Evolutionary conservation across 2,329 filamentous ascomycete genomes (phyloP).

Genomic region (Biscogniauxia mediterranea): DNA sequence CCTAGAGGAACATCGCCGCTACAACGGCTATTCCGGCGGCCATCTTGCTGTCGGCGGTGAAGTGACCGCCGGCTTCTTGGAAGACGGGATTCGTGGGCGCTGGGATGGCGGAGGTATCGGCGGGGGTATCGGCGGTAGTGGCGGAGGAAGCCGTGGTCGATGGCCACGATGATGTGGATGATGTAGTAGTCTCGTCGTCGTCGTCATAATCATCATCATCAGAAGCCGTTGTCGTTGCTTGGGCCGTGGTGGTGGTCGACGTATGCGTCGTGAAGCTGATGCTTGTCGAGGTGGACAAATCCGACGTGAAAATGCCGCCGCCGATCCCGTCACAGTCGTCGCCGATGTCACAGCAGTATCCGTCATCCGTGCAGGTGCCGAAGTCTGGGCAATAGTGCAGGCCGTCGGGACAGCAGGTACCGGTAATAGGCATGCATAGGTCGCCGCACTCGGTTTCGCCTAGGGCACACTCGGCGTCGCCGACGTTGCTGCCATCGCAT

Average conservation of each 20-base stretch:
- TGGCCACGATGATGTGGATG: not conserved
- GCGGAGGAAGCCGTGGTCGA: not conserved
- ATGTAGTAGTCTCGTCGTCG: not conserved
- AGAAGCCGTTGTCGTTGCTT: not conserved
- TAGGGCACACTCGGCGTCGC: conserved; percentile 12
- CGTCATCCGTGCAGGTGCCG: conserved; percentile 21
- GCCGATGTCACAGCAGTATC: conserved; percentile 17
- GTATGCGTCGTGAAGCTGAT: conserved; percentile 8
- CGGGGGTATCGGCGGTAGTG: conserved; percentile 12
- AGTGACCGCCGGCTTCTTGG: conserved; percentile 16
- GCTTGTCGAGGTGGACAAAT: conserved; percentile 5
- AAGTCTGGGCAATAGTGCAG: conserved; percentile 25
- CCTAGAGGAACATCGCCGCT: conserved; percentile 19
- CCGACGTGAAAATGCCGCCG: conserved; percentile 1
- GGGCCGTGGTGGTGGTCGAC: not conserved
- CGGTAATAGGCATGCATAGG: conserved; percentile 23
- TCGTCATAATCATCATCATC: no score
- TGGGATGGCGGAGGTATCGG: conserved; percentile 7
- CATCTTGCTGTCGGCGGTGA: conserved; percentile 15
- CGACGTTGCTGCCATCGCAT: conserved; percentile 13
- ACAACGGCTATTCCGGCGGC: conserved; percentile 19
- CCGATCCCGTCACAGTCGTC: conserved; percentile 12
- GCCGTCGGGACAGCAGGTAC: conserved; percentile 22
- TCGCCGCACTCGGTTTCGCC: conserved; percentile 18
- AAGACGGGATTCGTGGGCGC: conserved; percentile 7